Evolutionary conservation across 2,329 filamentous ascomycete genomes (phyloP).

Genomic region (Ceratocystis cubensis): DNA sequence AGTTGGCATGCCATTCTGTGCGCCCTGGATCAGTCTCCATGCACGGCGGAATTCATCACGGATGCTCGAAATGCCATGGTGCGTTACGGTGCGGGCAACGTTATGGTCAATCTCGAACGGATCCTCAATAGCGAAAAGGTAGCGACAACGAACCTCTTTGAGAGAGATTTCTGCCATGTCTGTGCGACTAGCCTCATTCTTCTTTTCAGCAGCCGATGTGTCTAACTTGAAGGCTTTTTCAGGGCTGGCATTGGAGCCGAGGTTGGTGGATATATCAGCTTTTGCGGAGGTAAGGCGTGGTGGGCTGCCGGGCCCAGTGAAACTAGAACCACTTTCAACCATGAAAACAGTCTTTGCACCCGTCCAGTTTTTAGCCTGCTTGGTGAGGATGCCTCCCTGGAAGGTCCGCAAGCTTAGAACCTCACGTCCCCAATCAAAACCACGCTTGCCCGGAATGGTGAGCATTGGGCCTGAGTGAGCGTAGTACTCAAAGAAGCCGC

Average conservation of each 20-base stretch:
- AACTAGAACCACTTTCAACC: conserved; percentile 14
- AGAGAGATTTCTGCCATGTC: conserved; percentile 31
- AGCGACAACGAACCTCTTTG: conserved; percentile 65
- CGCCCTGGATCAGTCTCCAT: conserved; percentile 53
- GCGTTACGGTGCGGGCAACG: conserved; percentile 73
- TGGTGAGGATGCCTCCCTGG: conserved; percentile 55
- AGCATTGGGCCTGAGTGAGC: conserved; percentile 47
- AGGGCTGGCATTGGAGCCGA: conserved; percentile 20
- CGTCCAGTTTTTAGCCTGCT: conserved; percentile 73
- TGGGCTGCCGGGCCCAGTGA: conserved; percentile 2
- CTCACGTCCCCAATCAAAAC: conserved; percentile 70
- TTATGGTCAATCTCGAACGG: conserved; percentile 85
- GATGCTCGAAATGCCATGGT: conserved; percentile 68
- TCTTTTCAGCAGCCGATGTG: conserved; percentile 15
- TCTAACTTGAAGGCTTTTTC: not conserved
- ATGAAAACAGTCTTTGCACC: conserved; percentile 56
- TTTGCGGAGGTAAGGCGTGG: not conserved
- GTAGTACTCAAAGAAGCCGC: conserved; percentile 83
- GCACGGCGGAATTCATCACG: conserved; percentile 74
- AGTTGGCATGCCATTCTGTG: conserved; percentile 27
- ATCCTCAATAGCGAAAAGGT: conserved; percentile 81
- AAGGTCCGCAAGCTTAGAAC: conserved; percentile 62
- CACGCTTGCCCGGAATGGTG: conserved; percentile 35
- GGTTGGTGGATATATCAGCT: not conserved
- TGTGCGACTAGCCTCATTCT: conserved; percentile 21